Evolutionary conservation across 1,139 yeast genomes (phyloP).

Genomic region (Debaryomycetaceae sp.): DNA sequence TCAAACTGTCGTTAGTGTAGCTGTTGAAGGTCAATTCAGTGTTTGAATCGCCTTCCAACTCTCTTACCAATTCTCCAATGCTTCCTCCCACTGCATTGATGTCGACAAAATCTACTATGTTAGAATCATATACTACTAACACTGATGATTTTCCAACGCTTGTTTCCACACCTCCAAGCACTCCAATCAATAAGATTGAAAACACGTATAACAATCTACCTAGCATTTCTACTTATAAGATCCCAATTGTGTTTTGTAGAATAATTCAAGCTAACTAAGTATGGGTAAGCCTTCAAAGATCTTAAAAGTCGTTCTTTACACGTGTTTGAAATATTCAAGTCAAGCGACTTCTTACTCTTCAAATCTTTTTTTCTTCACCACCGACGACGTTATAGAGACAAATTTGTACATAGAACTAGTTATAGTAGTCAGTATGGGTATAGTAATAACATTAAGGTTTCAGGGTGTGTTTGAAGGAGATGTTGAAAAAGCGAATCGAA

Average conservation of each 20-base stretch:
- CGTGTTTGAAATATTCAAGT: constrained; percentile 4
- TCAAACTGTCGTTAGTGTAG: constrained; percentile 26
- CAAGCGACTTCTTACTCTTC: background rate
- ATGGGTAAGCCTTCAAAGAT: too few species aligned
- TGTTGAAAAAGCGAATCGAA: too few species aligned
- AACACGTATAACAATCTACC: constrained; percentile 7
- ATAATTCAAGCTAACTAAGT: too few species aligned
- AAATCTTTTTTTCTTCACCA: background rate
- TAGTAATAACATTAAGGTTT: constrained; percentile 42
- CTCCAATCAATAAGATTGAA: constrained; percentile 9
- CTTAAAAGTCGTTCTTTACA: constrained; percentile 1
- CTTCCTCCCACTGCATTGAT: constrained; percentile 15
- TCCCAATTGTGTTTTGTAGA: background rate
- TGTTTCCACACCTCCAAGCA: constrained; percentile 7
- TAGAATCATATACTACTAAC: constrained; percentile 33
- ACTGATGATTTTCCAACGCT: constrained; percentile 14
- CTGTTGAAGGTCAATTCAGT: constrained; percentile 22
- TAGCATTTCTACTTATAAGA: background rate
- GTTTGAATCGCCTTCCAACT: constrained; percentile 16
- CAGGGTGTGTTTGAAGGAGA: constrained; percentile 77
- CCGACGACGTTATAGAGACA: too few species aligned
- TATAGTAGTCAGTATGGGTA: too few species aligned
- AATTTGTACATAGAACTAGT: too few species aligned
- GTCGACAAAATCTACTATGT: constrained; percentile 18
- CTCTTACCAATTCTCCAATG: constrained; percentile 18